Conservation (phyloP, 169 alveolate genomes). For the Pseudocohnilembus persalinus region DNA sequence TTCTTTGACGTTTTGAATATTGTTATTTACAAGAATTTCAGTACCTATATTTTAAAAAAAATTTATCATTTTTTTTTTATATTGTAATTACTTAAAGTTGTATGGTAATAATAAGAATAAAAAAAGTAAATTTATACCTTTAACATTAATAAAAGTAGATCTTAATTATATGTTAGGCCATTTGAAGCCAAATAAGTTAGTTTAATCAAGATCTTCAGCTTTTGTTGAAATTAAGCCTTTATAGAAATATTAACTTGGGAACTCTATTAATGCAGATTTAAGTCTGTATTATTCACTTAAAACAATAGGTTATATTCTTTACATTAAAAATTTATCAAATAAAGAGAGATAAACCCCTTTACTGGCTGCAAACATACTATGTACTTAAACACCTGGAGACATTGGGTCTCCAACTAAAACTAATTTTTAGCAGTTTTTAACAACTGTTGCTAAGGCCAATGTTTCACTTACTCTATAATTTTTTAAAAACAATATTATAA, state of each 20-base stretch:
- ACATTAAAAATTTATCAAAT: slow-evolving; percentile 5
- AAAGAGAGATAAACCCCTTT: slow-evolving; percentile 4
- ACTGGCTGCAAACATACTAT: slow-evolving; percentile 7
- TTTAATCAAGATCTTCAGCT: background rate
- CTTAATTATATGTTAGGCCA: slow-evolving; percentile 13
- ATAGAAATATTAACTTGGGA: slow-evolving; percentile 4
- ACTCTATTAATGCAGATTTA: background rate
- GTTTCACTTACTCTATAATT: background rate
- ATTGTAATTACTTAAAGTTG: too few relatives aligned
- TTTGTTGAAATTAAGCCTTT: background rate
- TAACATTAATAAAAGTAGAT: background rate
- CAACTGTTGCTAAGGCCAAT: background rate
- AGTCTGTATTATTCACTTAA: background rate
- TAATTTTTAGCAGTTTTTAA: slow-evolving; percentile 2
- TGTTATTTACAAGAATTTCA: background rate
- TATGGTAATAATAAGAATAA: too few relatives aligned
- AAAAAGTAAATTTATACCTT: too few relatives aligned
- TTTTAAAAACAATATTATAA: too few relatives aligned
- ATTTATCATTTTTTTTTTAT: too few relatives aligned
- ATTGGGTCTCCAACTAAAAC: slow-evolving; percentile 16
- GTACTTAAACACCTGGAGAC: background rate
- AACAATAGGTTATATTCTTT: slow-evolving; percentile 6
- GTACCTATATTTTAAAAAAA: too few relatives aligned
- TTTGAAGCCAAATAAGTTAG: background rate
- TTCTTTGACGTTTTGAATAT: slow-evolving; percentile 6